Conservation (phyloP, 768 basidiomycete species). For the Tulasnella sp. region DNA sequence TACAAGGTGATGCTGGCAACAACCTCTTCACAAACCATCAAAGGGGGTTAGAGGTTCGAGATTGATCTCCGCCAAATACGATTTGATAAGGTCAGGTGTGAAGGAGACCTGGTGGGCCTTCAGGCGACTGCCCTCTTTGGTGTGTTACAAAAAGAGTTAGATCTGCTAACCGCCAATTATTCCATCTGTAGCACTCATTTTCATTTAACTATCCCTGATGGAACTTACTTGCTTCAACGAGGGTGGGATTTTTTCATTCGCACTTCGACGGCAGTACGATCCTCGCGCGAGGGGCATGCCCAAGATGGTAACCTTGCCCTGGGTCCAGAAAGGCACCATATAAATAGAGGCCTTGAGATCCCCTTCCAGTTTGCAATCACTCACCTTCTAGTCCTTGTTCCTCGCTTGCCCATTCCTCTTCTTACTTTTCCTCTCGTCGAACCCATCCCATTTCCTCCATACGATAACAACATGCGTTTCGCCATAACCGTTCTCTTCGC, state of each 20-base stretch:
- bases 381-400: no score
- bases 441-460: no score
- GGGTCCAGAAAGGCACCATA: no score
- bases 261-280: no score
- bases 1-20: background rate
- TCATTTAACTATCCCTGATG: background rate
- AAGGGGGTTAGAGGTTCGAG: background rate
- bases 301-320: no score
- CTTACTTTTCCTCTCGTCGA: no score
- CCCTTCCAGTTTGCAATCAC: no score
- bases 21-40: background rate
- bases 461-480: no score
- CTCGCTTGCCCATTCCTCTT: no score
- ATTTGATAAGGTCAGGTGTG: background rate
- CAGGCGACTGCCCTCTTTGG: background rate
- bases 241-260: background rate
- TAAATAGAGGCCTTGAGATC: no score
- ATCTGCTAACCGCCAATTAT: background rate
- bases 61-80: background rate
- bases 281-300: no score
- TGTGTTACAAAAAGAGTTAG: background rate
- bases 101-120: background rate
- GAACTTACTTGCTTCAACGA: background rate
- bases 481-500: no score
- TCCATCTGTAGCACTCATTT: background rate